phyloP scores from a whole-genome alignment of 2,329 filamentous ascomycete genomes.

The Neofusicoccum parvum region DNA sequence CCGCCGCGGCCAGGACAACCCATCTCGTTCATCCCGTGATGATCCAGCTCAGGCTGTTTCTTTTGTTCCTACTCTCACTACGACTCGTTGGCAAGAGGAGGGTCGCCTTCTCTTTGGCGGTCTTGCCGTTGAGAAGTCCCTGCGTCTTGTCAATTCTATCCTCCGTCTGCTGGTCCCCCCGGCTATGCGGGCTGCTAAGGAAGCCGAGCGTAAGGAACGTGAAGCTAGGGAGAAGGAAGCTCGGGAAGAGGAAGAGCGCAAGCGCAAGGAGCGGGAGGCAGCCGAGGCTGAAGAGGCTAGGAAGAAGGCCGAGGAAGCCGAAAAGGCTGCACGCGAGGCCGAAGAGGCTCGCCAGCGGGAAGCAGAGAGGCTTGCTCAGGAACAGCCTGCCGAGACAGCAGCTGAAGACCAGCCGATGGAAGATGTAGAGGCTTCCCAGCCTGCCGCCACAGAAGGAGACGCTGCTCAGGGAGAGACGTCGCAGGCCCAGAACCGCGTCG shows the following conservation, averaged over 20 bases:
- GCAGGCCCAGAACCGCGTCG: conserved; percentile 58
- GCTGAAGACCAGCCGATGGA: conserved; percentile 66
- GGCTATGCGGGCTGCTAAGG: conserved; percentile 79
- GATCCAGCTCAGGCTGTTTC: conserved; percentile 75
- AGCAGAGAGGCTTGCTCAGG: conserved; percentile 23
- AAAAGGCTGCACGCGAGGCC: conserved; percentile 30
- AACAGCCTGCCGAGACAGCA: conserved; percentile 37
- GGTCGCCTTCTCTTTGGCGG: conserved; percentile 80
- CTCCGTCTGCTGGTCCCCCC: conserved; percentile 76
- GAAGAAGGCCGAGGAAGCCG: conserved; percentile 46
- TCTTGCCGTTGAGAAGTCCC: conserved; percentile 67
- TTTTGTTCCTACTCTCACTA: conserved; percentile 73
- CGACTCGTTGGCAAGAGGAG: conserved; percentile 84
- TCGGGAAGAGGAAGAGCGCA: conserved; percentile 49
- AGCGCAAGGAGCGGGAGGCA: conserved; percentile 50
- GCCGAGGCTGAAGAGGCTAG: conserved; percentile 43
- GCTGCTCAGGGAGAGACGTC: conserved; percentile 49
- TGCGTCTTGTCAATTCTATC: conserved; percentile 68
- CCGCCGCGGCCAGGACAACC: conserved; percentile 34
- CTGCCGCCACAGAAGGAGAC: conserved; percentile 45
- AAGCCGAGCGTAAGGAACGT: conserved; percentile 67
- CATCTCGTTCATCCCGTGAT: conserved; percentile 44
- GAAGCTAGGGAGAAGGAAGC: conserved; percentile 55
- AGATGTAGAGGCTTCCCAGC: conserved; percentile 63
- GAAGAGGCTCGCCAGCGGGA: conserved; percentile 34